Base-by-base conservation (phyloP, 495 filamentous ascomycete species). In the Penicillium coffeae region DNA sequence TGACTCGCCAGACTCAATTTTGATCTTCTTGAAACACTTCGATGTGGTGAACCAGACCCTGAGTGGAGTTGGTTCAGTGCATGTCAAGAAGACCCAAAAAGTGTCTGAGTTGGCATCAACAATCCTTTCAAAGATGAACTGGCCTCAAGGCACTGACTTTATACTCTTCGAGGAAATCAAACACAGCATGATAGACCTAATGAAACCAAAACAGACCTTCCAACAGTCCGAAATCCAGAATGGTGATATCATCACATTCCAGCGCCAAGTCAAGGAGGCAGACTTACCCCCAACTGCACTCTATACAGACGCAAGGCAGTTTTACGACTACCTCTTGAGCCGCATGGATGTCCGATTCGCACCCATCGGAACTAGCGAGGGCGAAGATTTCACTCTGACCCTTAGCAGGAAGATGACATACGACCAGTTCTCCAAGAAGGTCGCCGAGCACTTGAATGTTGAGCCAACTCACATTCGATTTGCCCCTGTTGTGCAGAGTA, bases 101-200 rank as follows among this genome's bases (percentile, higher is more conserved):
- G 89, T 96, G 13, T 79, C 82, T 46, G 93, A 99, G 18, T 70
- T 98, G n/a, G 79, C 85, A 10, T 82, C 88, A 0, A 70, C 76
- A 21, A 96, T 99, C 47, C 72, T 86, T 32, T 81, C 88, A 59
- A 78, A 82, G 59, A 96, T 96, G 92, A 77, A 81, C 18, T 99
- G 94, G 93, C 78, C 84, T n/a, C 55, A 68, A 6, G 77, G 76
- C 8, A 77, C 79, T 0, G 68, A 85, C 49, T 73, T 86, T 38
- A 64, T 75, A 38, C 77, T 96, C n/a, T 96, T 80, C 66, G 92
- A 97, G 77, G 93, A 99, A 66, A 97, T 99, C 70, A 97, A 96
- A 65, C 89, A 90, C 32, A 85, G 80, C 41, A 97, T 97, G 91
- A 95, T 99, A 57, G 93, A 99, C 54, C 73, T 79, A 10, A 89